These are phyloP conservation scores for Nannochloropsis salina DNA, from an alignment of 108 stramenopile genomes.

Conservation along the genomic window DNA sequence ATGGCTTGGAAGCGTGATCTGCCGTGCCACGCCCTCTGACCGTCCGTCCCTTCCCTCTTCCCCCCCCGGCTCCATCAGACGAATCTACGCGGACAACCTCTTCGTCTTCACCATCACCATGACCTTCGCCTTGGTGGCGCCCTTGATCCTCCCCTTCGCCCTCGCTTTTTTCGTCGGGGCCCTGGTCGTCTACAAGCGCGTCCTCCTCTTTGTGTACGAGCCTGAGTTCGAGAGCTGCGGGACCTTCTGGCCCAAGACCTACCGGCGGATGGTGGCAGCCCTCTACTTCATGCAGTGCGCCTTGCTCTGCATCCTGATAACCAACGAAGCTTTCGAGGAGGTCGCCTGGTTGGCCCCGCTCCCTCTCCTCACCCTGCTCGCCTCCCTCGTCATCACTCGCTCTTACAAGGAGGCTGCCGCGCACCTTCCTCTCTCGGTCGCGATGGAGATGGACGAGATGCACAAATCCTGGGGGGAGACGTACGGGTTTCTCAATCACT, in stretches of 20 bases:
- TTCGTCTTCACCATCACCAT: conserved; percentile 2
- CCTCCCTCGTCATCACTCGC: not conserved
- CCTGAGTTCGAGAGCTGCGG: conserved; percentile 36
- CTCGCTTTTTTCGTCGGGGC: conserved; percentile 36
- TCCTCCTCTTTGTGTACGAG: conserved; percentile 43
- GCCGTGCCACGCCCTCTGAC: not conserved
- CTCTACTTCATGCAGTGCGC: not conserved
- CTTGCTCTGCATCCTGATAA: conserved; percentile 19
- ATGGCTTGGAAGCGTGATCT: too few relatives aligned
- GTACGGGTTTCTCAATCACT: not conserved
- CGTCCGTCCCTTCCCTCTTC: not conserved
- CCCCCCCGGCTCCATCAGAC: not conserved
- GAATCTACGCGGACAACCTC: conserved; percentile 15
- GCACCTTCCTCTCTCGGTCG: not conserved
- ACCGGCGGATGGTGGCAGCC: not conserved
- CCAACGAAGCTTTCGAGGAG: not conserved
- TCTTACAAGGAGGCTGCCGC: not conserved
- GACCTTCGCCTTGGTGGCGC: not conserved
- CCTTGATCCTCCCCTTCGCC: conserved; percentile 18
- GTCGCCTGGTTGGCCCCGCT: not conserved
- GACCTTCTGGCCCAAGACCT: conserved; percentile 23
- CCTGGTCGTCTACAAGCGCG: conserved; percentile 40
- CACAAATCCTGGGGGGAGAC: not conserved
- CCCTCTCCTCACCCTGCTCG: not conserved
- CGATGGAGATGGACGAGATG: not conserved